phyloP scores from a whole-genome alignment of 257 asterid genomes.

The Petrea volubilis region DNA sequence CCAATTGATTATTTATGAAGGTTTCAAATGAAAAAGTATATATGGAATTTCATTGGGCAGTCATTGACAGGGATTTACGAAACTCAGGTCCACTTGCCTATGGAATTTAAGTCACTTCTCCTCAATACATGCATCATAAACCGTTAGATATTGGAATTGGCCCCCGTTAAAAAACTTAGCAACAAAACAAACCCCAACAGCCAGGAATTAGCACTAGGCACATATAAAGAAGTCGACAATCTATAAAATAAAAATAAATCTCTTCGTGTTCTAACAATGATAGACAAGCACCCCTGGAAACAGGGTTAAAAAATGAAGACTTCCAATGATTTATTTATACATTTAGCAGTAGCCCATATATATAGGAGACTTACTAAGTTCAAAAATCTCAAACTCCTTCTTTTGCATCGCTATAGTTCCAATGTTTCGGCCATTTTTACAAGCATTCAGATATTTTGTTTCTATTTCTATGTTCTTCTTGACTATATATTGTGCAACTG shows the following conservation, averaged over 20 bases:
- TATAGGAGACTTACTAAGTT: background rate
- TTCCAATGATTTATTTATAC: background rate
- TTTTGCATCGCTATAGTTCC: background rate
- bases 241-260: background rate
- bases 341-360: constrained; percentile 7
- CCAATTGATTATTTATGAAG: background rate
- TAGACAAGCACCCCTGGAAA: constrained; percentile 25
- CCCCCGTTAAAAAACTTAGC: no score
- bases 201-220: background rate
- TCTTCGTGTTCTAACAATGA: background rate
- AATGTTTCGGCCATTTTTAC: constrained; percentile 14
- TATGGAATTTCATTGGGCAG: background rate
- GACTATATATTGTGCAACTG: background rate
- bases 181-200: background rate
- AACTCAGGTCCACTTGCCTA: background rate
- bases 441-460: background rate
- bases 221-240: background rate
- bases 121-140: constrained; percentile 18
- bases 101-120: background rate
- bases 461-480: constrained; percentile 1
- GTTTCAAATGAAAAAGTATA: no score
- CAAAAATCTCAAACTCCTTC: background rate
- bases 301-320: background rate
- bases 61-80: background rate
- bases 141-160: background rate